Percentiles rank a stretch among this genome's conserved stretches.
phyloP scores from a whole-genome alignment of 352 stramenopile genomes.

The Pythium aphanidermatum region DNA sequence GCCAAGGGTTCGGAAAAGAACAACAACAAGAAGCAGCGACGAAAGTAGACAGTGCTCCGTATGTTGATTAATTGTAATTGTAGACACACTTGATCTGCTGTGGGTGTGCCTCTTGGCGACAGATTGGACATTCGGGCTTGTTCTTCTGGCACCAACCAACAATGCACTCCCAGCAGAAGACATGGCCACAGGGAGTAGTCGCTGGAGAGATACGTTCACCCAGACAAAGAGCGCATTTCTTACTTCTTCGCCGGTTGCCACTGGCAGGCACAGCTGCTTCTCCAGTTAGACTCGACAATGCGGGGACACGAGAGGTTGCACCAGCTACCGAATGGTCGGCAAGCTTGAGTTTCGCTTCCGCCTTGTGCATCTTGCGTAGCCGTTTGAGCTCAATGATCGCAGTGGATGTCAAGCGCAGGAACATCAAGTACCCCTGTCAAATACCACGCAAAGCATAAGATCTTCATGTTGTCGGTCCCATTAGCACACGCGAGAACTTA shows the following conservation, averaged over 20 bases:
- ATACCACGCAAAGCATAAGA: neutral
- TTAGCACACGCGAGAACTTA: slow-evolving; percentile 21
- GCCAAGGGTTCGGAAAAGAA: slow-evolving; percentile 35
- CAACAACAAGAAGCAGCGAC: slow-evolving; percentile 39
- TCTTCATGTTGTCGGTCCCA: neutral
- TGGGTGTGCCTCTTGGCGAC: slow-evolving; percentile 76
- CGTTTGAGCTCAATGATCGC: slow-evolving; percentile 46
- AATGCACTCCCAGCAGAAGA: slow-evolving; percentile 93
- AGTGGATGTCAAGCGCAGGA: slow-evolving; percentile 48
- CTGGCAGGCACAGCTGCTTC: too few relatives aligned
- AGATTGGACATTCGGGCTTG: slow-evolving; percentile 88
- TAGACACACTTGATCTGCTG: slow-evolving; percentile 91
- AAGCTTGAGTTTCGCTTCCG: slow-evolving; percentile 40
- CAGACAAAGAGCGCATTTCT: slow-evolving; percentile 87
- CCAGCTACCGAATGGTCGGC: slow-evolving; percentile 4
- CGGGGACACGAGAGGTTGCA: slow-evolving; percentile 24
- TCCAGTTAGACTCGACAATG: too few relatives aligned
- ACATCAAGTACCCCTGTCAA: slow-evolving; percentile 70
- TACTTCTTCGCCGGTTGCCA: slow-evolving; percentile 25
- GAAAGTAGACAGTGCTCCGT: slow-evolving; percentile 12
- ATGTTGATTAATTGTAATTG: slow-evolving; percentile 68
- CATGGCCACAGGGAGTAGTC: slow-evolving; percentile 83
- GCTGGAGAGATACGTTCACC: slow-evolving; percentile 63
- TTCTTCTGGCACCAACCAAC: slow-evolving; percentile 92
- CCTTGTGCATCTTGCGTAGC: slow-evolving; percentile 36